Evolutionary conservation across 345 rosid genomes (phyloP).

Genomic region (Pistacia integerrima): DNA sequence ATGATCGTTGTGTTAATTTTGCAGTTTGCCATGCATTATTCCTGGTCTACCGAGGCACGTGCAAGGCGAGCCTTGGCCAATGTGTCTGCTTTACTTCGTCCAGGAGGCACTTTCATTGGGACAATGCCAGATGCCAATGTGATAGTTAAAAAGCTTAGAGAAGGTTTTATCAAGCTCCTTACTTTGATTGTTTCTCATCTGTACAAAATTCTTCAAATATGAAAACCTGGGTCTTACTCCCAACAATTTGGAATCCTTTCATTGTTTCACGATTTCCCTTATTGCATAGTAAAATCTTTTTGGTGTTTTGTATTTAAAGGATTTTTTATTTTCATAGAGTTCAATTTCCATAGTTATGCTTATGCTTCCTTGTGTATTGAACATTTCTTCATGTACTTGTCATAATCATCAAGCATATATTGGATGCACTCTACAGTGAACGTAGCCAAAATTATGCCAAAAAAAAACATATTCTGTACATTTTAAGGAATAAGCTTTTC

Average conservation of each 20-base stretch:
- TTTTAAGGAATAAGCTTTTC: no score
- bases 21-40: conserved; percentile 97
- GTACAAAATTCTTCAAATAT: neutral
- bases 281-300: neutral
- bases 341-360: neutral
- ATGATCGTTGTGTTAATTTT: conserved; percentile 20
- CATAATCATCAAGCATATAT: neutral
- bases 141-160: conserved; percentile 78
- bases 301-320: neutral
- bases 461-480: neutral
- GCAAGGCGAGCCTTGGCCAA: conserved; percentile 94
- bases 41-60: conserved; percentile 94
- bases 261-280: neutral
- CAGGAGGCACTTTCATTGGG: conserved; percentile 91
- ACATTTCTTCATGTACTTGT: neutral
- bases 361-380: neutral
- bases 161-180: conserved; percentile 49
- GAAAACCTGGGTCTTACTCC: neutral
- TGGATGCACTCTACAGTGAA: neutral
- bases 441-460: neutral
- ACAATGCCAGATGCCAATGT: conserved; percentile 99
- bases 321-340: neutral
- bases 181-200: neutral
- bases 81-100: conserved; percentile 91
- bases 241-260: neutral